Conservation (phyloP, 352 stramenopile species). For the Phytophthora ohioensis region DNA sequence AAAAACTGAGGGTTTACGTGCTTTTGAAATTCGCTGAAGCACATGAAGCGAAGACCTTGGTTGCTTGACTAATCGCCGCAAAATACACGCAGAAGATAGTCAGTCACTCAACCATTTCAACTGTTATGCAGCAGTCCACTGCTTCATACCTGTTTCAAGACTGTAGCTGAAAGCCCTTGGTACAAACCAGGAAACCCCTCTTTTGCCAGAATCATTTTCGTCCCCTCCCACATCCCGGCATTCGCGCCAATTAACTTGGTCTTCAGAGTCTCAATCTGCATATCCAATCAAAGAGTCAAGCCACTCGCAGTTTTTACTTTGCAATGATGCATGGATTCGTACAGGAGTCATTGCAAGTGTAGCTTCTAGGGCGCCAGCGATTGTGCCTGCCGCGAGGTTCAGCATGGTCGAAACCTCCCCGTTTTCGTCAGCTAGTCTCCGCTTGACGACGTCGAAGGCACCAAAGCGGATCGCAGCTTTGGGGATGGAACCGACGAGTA, state of each 20-base stretch:
- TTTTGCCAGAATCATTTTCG: constrained; percentile 92
- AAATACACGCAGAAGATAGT: not conserved
- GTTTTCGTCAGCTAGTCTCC: constrained; percentile 84
- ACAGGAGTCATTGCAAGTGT: constrained; percentile 95
- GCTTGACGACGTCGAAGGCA: constrained; percentile 93
- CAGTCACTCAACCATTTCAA: not conserved
- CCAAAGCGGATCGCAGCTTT: constrained; percentile 98
- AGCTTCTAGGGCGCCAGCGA: constrained; percentile 92
- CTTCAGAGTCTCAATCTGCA: constrained; percentile 95
- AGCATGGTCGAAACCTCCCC: constrained; percentile 91
- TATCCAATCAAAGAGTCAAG: not conserved
- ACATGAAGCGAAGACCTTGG: constrained; percentile 97
- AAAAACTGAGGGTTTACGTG: constrained; percentile 67
- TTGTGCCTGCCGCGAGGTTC: constrained; percentile 94
- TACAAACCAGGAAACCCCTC: constrained; percentile 94
- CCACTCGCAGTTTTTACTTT: not conserved
- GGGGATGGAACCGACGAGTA: constrained; percentile 95
- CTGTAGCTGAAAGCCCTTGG: constrained; percentile 94
- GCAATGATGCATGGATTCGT: constrained; percentile 10
- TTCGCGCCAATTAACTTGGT: constrained; percentile 98
- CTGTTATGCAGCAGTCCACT: not conserved
- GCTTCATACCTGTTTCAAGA: constrained; percentile 90
- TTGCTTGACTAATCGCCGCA: constrained; percentile 83
- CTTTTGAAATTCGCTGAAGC: constrained; percentile 96
- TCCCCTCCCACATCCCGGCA: constrained; percentile 88